Percentiles rank a stretch among this genome's conserved stretches.
phyloP scores from a whole-genome alignment of 1,139 yeast species.

The Yamadazyma trypodendri region DNA sequence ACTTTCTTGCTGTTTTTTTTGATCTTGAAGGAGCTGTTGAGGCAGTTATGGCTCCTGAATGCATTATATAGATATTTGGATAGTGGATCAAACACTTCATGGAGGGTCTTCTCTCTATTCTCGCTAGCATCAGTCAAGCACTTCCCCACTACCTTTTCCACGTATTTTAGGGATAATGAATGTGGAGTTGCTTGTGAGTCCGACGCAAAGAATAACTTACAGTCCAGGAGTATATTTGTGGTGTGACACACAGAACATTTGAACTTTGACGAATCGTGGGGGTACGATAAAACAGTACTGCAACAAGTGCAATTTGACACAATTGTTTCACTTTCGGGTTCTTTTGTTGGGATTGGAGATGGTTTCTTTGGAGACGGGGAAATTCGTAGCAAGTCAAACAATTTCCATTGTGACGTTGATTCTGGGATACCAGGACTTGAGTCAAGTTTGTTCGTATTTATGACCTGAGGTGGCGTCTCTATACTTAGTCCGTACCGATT shows the following conservation, averaged over 20 bases:
- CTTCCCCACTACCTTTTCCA: constrained; percentile 28
- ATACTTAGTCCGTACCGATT: constrained; percentile 4
- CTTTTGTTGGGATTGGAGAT: constrained; percentile 8
- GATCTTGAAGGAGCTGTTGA: constrained; percentile 52
- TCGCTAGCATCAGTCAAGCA: constrained; percentile 23
- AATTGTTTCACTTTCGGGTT: constrained; percentile 10
- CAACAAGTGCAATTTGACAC: constrained; percentile 53
- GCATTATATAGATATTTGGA: constrained; percentile 40
- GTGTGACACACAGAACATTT: constrained; percentile 60
- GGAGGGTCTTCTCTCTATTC: constrained; percentile 16
- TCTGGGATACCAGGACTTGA: constrained; percentile 15
- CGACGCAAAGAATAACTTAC: constrained; percentile 6
- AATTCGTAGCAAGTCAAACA: constrained; percentile 23
- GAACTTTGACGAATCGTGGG: constrained; percentile 45
- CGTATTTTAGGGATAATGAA: constrained; percentile 24
- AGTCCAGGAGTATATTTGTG: constrained; percentile 32
- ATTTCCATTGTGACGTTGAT: constrained; percentile 21
- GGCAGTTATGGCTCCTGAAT: constrained; percentile 38
- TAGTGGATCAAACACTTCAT: constrained; percentile 50
- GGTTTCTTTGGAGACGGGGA: constrained; percentile 10
- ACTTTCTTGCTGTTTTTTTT: constrained; percentile 20
- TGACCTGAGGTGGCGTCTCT: constrained; percentile 6
- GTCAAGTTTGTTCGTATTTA: constrained; percentile 2
- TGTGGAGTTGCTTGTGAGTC: constrained; percentile 14
- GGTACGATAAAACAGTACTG: constrained; percentile 55